Conservation (phyloP, 257 asterid genomes). For the Cynanchum wilfordii region DNA sequence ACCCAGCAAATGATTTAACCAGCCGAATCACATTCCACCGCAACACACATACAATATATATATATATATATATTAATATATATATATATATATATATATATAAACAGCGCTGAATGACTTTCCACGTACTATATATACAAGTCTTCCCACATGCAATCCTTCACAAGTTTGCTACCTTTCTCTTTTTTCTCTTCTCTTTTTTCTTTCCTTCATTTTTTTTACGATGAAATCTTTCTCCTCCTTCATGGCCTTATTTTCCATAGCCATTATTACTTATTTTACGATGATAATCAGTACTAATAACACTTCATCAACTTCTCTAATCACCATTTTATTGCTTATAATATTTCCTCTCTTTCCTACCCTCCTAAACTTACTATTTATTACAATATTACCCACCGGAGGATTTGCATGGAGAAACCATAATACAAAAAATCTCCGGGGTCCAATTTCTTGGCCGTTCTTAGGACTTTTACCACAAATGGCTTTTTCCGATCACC, state of each 20-base stretch:
- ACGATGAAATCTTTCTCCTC: conserved; percentile 33
- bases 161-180: conserved; percentile 14
- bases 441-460: conserved; percentile 48
- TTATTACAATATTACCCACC: conserved; percentile 10
- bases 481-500: conserved; percentile 35
- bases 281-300: conserved; percentile 7
- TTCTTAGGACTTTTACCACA: conserved; percentile 46
- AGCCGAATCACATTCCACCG: too few relatives aligned
- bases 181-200: background rate
- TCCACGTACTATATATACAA: conserved; percentile 36
- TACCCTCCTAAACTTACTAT: conserved; percentile 19
- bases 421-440: conserved; percentile 3
- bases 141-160: conserved; percentile 27
- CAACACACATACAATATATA: too few relatives aligned
- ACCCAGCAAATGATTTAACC: conserved; percentile 15
- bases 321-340: conserved; percentile 16
- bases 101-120: conserved; percentile 12
- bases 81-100: too few relatives aligned
- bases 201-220: background rate
- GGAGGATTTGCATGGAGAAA: conserved; percentile 65
- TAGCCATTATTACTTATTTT: conserved; percentile 4
- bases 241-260: conserved; percentile 27
- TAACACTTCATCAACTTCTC: conserved; percentile 1
- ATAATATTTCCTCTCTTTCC: conserved; percentile 19
- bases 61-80: too few relatives aligned